Conservation (phyloP, 176 grass and related monocot species). For the Oryza meridionalis region DNA sequence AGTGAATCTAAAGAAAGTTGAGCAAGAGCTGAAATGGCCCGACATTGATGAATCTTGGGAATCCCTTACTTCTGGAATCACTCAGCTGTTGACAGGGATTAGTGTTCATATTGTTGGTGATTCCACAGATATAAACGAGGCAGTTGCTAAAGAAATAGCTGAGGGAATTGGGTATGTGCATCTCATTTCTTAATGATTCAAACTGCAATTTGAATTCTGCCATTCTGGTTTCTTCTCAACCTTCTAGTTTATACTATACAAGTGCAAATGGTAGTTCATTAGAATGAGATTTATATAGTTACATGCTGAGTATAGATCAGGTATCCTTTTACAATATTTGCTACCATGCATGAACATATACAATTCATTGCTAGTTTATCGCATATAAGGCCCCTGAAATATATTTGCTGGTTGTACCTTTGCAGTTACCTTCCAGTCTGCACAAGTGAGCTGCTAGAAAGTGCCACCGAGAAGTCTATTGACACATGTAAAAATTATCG, state of each 20-base stretch:
- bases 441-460: slow-evolving; percentile 85
- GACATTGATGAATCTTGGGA: slow-evolving; percentile 94
- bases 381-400: slow-evolving; percentile 1
- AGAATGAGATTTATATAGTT: slow-evolving; percentile 1
- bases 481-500: slow-evolving; percentile 64
- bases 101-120: slow-evolving; percentile 82
- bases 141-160: slow-evolving; percentile 80
- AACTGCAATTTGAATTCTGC: background rate
- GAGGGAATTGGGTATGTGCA: slow-evolving; percentile 71
- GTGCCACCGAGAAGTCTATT: slow-evolving; percentile 69
- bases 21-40: slow-evolving; percentile 84
- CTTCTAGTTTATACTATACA: background rate
- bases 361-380: background rate
- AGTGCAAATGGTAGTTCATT: background rate
- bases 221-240: background rate
- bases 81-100: slow-evolving; percentile 78
- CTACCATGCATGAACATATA: background rate
- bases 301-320: background rate
- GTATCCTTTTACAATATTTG: background rate
- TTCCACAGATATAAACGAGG: slow-evolving; percentile 75
- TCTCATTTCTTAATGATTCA: slow-evolving; percentile 2
- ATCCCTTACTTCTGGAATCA: slow-evolving; percentile 74
- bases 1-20: slow-evolving; percentile 84
- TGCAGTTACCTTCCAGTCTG: slow-evolving; percentile 80
- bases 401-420: slow-evolving; percentile 16